phyloP scores from a whole-genome alignment of 2,329 filamentous ascomycete species.

The Bipolaris gigantea region DNA sequence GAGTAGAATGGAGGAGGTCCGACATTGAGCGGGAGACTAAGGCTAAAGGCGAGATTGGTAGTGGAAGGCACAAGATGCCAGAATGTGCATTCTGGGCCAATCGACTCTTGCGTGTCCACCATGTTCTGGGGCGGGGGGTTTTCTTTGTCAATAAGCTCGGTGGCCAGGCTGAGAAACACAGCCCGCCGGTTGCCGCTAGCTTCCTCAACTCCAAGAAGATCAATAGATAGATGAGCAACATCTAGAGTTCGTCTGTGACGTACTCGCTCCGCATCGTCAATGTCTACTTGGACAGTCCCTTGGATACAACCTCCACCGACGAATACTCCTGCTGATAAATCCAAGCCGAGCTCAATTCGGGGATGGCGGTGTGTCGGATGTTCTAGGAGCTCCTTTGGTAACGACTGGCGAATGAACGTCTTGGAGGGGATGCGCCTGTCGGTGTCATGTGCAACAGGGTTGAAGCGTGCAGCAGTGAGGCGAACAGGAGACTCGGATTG shows the following conservation, averaged over 20 bases:
- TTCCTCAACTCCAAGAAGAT: slow-evolving; percentile 58
- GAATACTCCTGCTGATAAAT: slow-evolving; percentile 55
- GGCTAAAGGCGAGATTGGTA: slow-evolving; percentile 54
- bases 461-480: slow-evolving; percentile 44
- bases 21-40: slow-evolving; percentile 58
- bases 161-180: slow-evolving; percentile 56
- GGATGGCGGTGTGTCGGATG: slow-evolving; percentile 54
- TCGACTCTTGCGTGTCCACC: slow-evolving; percentile 49
- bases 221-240: slow-evolving; percentile 54
- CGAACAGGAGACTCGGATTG: slow-evolving; percentile 55
- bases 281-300: slow-evolving; percentile 52
- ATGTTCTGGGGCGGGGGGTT: slow-evolving; percentile 56
- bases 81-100: slow-evolving; percentile 46
- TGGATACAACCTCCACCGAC: slow-evolving; percentile 60
- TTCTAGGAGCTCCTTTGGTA: slow-evolving; percentile 54
- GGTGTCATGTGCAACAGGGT: slow-evolving; percentile 49
- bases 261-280: slow-evolving; percentile 52
- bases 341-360: slow-evolving; percentile 53
- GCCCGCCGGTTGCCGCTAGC: slow-evolving; percentile 49
- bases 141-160: slow-evolving; percentile 54
- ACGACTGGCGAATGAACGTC: slow-evolving; percentile 53
- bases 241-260: slow-evolving; percentile 50
- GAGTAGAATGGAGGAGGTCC: slow-evolving; percentile 59
- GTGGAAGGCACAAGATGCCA: slow-evolving; percentile 55
- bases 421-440: slow-evolving; percentile 50